These are phyloP conservation scores for Fermentozyma sake DNA, from an alignment of 1,139 yeast species.

Conservation along the genomic window DNA sequence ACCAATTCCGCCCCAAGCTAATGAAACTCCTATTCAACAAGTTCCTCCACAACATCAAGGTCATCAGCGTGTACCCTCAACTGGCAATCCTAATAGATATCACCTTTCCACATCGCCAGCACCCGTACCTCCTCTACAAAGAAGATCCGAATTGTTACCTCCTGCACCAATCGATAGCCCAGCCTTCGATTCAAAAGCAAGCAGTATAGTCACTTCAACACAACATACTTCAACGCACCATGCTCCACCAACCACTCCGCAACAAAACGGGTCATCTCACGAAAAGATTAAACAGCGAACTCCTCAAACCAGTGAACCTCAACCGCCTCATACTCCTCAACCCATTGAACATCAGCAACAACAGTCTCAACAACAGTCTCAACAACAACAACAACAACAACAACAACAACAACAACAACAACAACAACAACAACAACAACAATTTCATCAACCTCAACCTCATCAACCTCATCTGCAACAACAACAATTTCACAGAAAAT, in stretches of 20 bases:
- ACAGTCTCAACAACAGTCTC: slow-evolving; percentile 2
- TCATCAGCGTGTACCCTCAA: too few species aligned
- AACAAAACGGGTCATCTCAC: slow-evolving; percentile 2
- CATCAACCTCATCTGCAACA: slow-evolving; percentile 8
- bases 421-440: slow-evolving; percentile 18
- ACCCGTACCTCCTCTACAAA: slow-evolving; percentile 6
- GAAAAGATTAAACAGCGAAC: slow-evolving; percentile 1
- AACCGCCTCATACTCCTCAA: slow-evolving; percentile 6
- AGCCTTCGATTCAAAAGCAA: too few species aligned
- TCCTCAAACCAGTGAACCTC: slow-evolving; percentile 1
- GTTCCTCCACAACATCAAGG: too few species aligned
- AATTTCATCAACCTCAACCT: slow-evolving; percentile 9
- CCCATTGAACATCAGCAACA: slow-evolving; percentile 9
- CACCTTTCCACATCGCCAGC: too few species aligned
- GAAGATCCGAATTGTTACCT: slow-evolving; percentile 19
- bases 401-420: slow-evolving; percentile 11
- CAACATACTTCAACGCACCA: slow-evolving; percentile 8
- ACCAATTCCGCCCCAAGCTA: too few species aligned
- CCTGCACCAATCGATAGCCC: slow-evolving; percentile 22
- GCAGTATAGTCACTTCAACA: too few species aligned
- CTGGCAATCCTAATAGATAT: too few species aligned
- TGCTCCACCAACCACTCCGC: slow-evolving; percentile 3
- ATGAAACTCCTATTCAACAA: too few species aligned
- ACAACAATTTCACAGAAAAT: slow-evolving; percentile 72
- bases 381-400: slow-evolving; percentile 9